Evolutionary conservation across 495 filamentous ascomycete genomes (phyloP).

Genomic region (Xylaria curta): DNA sequence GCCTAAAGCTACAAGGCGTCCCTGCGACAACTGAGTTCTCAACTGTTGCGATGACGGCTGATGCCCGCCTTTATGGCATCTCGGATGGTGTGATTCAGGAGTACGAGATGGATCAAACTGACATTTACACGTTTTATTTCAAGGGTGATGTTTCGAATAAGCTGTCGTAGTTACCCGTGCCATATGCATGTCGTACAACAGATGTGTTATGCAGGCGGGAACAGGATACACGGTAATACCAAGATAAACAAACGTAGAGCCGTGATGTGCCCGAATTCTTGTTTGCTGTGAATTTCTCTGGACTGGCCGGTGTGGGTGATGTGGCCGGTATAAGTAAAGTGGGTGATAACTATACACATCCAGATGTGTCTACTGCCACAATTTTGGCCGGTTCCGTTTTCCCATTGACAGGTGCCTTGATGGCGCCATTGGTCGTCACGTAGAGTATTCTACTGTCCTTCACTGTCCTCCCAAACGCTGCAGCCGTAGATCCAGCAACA

Average conservation of each 20-base stretch:
- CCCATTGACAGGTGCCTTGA: constrained; percentile 21
- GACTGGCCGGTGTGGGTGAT: not conserved
- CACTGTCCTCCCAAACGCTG: constrained; percentile 38
- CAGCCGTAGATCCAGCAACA: constrained; percentile 37
- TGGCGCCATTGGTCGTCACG: constrained; percentile 33
- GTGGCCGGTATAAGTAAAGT: too few relatives aligned
- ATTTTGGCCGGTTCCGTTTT: constrained; percentile 36
- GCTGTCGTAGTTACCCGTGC: not conserved
- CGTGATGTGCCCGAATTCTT: not conserved
- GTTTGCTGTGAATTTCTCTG: not conserved
- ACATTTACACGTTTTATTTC: not conserved
- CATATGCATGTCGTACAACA: too few relatives aligned
- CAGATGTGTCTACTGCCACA: constrained; percentile 34
- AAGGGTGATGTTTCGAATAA: not conserved
- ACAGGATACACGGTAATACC: not conserved
- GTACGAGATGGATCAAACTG: not conserved
- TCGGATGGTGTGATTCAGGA: not conserved
- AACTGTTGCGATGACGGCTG: not conserved
- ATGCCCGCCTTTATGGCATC: not conserved
- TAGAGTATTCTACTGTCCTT: constrained; percentile 30
- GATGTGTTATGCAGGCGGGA: too few relatives aligned
- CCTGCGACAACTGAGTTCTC: not conserved
- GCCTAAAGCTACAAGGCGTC: not conserved
- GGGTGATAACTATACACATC: not conserved
- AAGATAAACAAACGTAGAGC: not conserved